Evolutionary conservation across 192 early-diverging fungal species (phyloP), one percentile per base, ranked within the genome.

Genomic region (Phycomyces nitens): DNA sequence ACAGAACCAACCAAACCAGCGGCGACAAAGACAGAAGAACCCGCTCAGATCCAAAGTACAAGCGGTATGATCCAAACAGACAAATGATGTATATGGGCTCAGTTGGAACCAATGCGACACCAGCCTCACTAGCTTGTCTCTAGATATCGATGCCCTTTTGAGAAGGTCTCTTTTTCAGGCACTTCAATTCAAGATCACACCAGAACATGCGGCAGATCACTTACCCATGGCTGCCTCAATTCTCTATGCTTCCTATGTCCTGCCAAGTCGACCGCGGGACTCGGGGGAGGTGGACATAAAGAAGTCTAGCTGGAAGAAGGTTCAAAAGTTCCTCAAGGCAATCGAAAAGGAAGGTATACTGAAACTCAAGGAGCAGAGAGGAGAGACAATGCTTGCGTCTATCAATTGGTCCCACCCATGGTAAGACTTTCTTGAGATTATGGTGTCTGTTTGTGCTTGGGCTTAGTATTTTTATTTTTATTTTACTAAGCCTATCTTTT

Each of bases 321-420:
- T 90, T 29, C 79, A 84, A 63, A 97, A 95, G 71, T 95, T 95
- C 71, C 73, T 95, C 57, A 97, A 95, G 64, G 84, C 77, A 12
- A 88, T 88, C 67, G 95, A 97, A 53, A 97, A 97, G 72, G 76
- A 78, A 24, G 95, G 91, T 21, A 60, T 89, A 12, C 58, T 95
- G 24, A 91, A 93, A 70, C 74, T 90, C 18, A 97, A 95, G 70
- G 95, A 94, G 27, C 79, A 81, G 38, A 75, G 76, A 40, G 85
- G 88, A 9, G 90, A 92, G 42, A 77, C 75, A 6, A 59, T 84
- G 47, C 54, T 92, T 11, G 64, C 76, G 27, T 63, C 80, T 6
- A 77, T 92, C n/a, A 84, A 81, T 65, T 79, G 79, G 69, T 75
- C 81, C 12, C 85, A 88, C 65, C 51, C 57, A 62, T 60, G 66